Evolutionary conservation across 1,284 basidiomycete species (phyloP).

Genomic region (Cystobasidiaceae sp.): DNA sequence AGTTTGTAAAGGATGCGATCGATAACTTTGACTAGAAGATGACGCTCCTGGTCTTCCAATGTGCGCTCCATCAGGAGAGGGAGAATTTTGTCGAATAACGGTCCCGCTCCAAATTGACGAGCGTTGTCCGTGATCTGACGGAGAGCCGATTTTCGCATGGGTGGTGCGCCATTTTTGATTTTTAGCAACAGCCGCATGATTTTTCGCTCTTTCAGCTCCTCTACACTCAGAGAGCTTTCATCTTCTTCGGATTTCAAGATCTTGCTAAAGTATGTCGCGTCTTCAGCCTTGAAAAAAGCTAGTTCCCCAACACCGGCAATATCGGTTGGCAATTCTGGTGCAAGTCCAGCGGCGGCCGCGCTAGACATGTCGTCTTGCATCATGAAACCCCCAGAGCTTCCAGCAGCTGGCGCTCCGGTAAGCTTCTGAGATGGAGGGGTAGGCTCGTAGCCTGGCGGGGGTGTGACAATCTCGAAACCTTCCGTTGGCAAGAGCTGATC

Average conservation of each 20-base stretch:
- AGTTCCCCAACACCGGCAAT: slow-evolving; percentile 96
- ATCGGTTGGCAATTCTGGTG: slow-evolving; percentile 91
- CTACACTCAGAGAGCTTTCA: slow-evolving; percentile 72
- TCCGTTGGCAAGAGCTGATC: slow-evolving; percentile 78
- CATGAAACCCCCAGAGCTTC: slow-evolving; percentile 69
- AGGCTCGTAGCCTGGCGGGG: slow-evolving; percentile 89
- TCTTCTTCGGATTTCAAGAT: slow-evolving; percentile 80
- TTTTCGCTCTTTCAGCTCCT: slow-evolving; percentile 98
- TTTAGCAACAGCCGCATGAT: slow-evolving; percentile 99
- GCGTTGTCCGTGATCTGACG: slow-evolving; percentile 99
- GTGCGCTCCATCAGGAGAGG: slow-evolving; percentile 98
- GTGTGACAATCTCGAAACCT: slow-evolving; percentile 87
- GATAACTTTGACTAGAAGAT: slow-evolving; percentile 98
- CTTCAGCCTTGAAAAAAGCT: slow-evolving; percentile 97
- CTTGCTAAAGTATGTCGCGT: slow-evolving; percentile 95
- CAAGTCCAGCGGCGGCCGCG: slow-evolving; percentile 73
- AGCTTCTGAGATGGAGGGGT: slow-evolving; percentile 69
- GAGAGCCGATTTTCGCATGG: slow-evolving; percentile 93
- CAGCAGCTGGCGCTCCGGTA: slow-evolving; percentile 59
- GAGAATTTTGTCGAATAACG: slow-evolving; percentile 98
- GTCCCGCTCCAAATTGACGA: slow-evolving; percentile 94
- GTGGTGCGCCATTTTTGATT: slow-evolving; percentile 99
- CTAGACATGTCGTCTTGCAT: slow-evolving; percentile 88
- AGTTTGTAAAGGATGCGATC: slow-evolving; percentile 98
- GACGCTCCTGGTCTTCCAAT: slow-evolving; percentile 96